Evolutionary conservation across 2,329 filamentous ascomycete genomes (phyloP), one percentile per base, ranked within the genome.

Genomic region (Beauveria bassiana): DNA sequence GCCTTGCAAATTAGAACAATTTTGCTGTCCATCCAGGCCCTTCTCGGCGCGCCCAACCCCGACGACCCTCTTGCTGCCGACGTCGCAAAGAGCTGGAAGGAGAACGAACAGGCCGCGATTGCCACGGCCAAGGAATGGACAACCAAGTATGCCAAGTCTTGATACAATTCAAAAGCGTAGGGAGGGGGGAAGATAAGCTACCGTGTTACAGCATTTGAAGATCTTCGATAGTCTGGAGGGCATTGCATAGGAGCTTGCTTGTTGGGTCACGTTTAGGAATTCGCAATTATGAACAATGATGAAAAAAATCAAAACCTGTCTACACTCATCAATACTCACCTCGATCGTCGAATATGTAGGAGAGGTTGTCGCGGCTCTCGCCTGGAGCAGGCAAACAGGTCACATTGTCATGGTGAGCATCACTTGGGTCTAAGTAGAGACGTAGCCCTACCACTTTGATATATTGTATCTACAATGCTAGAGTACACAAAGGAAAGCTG

Each of bases 11-110:
- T 99, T 73, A 88, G 95, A 66, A 99, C 95, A 7, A 99, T 99
- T 67, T 86, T 99, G n/a, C 86, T 99, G 60, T 98, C 93, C 10
- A 99, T 99, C 73, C 96, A 99, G 76, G 95, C 95, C 56, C 84
- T 99, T 26, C 86, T 99, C 16, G 95, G 95, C 50, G 93, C 95
- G 6, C 95, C 95, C 16, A 99, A 99, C 76, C 95, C 96, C 34
- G 95, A 99, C 71, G 95, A 99, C 72, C 96, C 95, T n/a, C 85
- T 99, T 47, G 96, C 95, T 55, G 96, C 96, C 72, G 93, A 99
- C 67, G 95, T 99, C 47, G 95, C 95, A 42, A 96, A 98, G 80
- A 88, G 89, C 72, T 99, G 95, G 95, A 97, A 98, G 79, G 92
- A 98, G 71, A 88, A 99, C 71, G 91, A 98, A 76, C 86, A 87